Evolutionary conservation across 495 filamentous ascomycete species (phyloP).

Genomic region (Ramalina intermedia): DNA sequence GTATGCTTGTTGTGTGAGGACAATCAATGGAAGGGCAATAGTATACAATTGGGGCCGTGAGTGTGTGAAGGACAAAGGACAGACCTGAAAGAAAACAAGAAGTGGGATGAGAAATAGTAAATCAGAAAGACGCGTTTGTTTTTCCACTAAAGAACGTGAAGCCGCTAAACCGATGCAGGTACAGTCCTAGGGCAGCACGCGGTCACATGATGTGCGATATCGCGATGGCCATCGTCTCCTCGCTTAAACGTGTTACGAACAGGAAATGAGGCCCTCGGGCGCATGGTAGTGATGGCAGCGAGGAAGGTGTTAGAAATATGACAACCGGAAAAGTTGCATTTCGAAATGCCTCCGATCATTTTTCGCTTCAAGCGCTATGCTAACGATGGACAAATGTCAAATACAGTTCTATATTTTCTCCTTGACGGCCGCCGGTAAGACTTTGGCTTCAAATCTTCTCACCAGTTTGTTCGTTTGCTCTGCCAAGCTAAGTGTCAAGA

Average conservation of each 20-base stretch:
- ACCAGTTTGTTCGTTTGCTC: slow-evolving; percentile 95
- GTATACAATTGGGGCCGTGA: neutral
- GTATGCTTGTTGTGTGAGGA: neutral
- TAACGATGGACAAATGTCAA: neutral
- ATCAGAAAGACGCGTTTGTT: neutral
- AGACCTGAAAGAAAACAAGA: neutral
- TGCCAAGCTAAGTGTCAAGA: slow-evolving; percentile 53
- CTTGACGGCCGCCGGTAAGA: slow-evolving; percentile 39
- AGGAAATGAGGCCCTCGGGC: neutral
- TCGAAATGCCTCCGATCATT: no score
- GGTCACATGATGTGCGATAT: neutral
- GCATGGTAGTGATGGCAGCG: neutral
- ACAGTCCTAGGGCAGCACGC: neutral
- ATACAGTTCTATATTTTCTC: slow-evolving; percentile 26
- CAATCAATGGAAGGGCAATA: neutral
- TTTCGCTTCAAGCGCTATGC: no score
- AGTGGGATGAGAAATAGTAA: neutral
- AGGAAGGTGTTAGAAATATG: neutral
- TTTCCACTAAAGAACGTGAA: neutral
- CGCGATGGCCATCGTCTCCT: no score
- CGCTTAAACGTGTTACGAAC: no score
- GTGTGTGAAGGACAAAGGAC: neutral
- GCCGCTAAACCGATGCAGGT: neutral
- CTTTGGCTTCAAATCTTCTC: slow-evolving; percentile 54
- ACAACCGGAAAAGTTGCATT: no score